Evolutionary conservation across 495 filamentous ascomycete species (phyloP), one percentile per base, ranked within the genome.

Genomic region (Pyronema omphalodes): DNA sequence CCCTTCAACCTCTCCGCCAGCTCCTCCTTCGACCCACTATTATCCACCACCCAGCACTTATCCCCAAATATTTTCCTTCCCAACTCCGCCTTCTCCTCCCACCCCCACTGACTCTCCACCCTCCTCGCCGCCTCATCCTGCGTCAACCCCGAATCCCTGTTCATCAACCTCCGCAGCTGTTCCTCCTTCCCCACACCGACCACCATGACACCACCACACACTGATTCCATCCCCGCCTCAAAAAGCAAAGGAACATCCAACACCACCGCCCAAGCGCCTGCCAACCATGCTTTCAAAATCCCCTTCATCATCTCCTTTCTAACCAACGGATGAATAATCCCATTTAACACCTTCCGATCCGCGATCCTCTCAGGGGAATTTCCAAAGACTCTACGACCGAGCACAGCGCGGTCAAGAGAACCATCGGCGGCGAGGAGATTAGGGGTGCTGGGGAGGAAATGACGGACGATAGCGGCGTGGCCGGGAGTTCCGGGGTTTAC

Each of bases 191-290:
- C 80, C 9, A 94, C 86, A 0, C 79, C 84, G 0, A 98, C 88
- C 8, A 98, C 87, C 49, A 94, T 64, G 0, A 95, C 83, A 4
- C 76, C 77, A 0, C 86, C 84, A 60, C 86, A 93, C 45, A 88
- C 23, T 2, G 76, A 57, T 61, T 98, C 91, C 71, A 93, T 78
- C 3, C 78, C 77, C 55, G 74, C 75, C 71, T 98, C 91, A 63
- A 93, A 95, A 14, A 98, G 75, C 40, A 98, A 69, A 44, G 91
- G 91, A 0, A 98, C 78, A 63, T 98, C 91, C 8, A 98, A 69
- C n/a, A 96, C 82, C 9, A 93, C 85, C 0, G 85, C 88, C 84
- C 88, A 84, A 53, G 77, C 57, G 1, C 89, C 88, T 2, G 63
- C 68, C 2, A 88, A 35, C 55, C 89, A 94, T 58, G 77, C 72